phyloP scores from a whole-genome alignment of 306 rosid species.

The Malus orientalis region DNA sequence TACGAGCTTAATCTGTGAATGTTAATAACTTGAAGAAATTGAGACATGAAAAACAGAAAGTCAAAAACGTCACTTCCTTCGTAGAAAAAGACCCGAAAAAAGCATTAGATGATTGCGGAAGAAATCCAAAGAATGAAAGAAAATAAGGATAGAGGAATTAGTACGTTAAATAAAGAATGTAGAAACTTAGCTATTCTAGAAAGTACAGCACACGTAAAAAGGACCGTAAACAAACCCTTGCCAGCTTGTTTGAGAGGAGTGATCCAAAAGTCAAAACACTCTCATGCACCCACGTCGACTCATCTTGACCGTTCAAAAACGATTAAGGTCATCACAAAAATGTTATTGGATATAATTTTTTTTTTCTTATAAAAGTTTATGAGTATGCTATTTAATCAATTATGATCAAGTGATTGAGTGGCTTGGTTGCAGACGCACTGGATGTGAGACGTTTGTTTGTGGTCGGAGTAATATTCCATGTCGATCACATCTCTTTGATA shows the following conservation, averaged over 20 bases:
- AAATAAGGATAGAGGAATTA: constrained; percentile 21
- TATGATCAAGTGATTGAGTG: not conserved
- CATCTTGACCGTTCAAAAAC: constrained; percentile 6
- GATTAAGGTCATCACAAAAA: not conserved
- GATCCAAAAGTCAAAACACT: not conserved
- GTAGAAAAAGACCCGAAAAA: constrained; percentile 3
- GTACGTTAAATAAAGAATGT: constrained; percentile 4
- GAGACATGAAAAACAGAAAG: constrained; percentile 17
- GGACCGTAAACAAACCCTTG: constrained; percentile 6
- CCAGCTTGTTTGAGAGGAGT: not conserved
- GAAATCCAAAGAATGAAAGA: constrained; percentile 1
- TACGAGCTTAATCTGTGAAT: constrained; percentile 7
- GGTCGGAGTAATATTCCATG: no score
- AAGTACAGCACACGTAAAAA: constrained; percentile 31
- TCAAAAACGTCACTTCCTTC: constrained; percentile 34
- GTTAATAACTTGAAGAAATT: constrained; percentile 16
- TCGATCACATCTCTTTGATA: no score
- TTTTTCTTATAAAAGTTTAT: not conserved
- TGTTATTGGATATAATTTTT: not conserved
- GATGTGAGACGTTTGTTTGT: not conserved
- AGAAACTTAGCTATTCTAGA: not conserved
- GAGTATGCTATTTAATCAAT: not conserved
- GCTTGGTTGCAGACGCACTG: not conserved
- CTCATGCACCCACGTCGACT: constrained; percentile 22
- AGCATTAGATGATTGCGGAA: constrained; percentile 16